phyloP scores from a whole-genome alignment of 345 rosid species.

The Murraya paniculata region DNA sequence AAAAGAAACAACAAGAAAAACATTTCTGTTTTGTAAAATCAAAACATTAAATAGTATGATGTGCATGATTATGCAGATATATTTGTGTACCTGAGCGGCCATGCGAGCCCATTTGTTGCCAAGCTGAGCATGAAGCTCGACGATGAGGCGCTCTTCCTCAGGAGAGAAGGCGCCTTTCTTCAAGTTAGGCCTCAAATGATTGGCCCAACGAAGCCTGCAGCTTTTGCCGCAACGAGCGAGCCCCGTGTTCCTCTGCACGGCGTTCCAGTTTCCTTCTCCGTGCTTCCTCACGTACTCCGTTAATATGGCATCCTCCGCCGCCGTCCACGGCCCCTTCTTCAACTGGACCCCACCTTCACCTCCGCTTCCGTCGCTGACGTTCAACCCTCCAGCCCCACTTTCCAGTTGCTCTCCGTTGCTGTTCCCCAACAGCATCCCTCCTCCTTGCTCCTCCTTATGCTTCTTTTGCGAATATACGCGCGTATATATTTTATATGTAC shows the following conservation, averaged over 20 bases:
- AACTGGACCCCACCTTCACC: constrained; percentile 26
- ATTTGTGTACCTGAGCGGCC: constrained; percentile 47
- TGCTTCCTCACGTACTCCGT: constrained; percentile 49
- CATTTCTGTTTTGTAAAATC: too few relatives aligned
- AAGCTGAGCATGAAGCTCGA: constrained; percentile 50
- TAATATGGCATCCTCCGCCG: constrained; percentile 47
- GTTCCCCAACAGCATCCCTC: constrained; percentile 5
- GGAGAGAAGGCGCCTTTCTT: constrained; percentile 51
- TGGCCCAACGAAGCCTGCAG: constrained; percentile 62
- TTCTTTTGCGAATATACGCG: neutral
- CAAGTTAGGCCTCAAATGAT: constrained; percentile 52
- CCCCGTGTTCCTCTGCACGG: constrained; percentile 55
- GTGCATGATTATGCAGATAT: neutral
- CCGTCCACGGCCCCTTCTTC: constrained; percentile 65
- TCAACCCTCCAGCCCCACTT: constrained; percentile 20
- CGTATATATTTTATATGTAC: too few relatives aligned
- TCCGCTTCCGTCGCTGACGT: constrained; percentile 18
- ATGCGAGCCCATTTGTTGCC: constrained; percentile 71
- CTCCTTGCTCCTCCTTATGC: neutral
- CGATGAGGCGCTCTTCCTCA: constrained; percentile 51
- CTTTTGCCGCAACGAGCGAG: constrained; percentile 62
- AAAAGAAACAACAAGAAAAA: neutral
- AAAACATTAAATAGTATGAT: neutral
- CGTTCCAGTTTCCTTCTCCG: constrained; percentile 66
- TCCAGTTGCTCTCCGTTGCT: constrained; percentile 26